Evolutionary conservation across 2,329 filamentous ascomycete species (phyloP), one percentile per base, ranked within the genome.

Genomic region (Tolypocladium ovalisporum): DNA sequence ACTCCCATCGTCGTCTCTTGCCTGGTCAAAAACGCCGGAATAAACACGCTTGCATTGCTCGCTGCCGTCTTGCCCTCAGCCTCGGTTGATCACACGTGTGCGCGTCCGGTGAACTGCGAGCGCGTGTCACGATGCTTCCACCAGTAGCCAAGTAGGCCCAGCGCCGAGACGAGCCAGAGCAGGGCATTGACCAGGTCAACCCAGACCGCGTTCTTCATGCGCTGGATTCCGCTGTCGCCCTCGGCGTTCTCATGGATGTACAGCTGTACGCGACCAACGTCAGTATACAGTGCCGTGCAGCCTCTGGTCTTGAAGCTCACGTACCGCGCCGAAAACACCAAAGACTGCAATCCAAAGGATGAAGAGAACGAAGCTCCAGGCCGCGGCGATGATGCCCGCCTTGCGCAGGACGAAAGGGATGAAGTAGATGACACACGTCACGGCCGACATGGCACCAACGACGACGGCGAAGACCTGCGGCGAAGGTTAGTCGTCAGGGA

Each of bases 161-260:
- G 58, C 4, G 82, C 79, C 3, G 83, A 85, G 52, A 86, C 70
- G 54, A 90, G 73, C 91, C 91, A 96, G 54, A 96, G 76, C 17
- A 90, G 68, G 70, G 90, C 81, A 68, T 87, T 89, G 52, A 81
- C 76, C 54, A 96, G 71, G 70, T 93, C 88, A 52, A 96, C 79
- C 88, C 89, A 96, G 19, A 94, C 89, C 6, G 90, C 89, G 67
- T 86, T 85, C 75, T 91, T 90, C 90, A 96, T 96, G 57, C 89
- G 81, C 62, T 77, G 74, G 58, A 93, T 79, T 54, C 80, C 84
- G 44, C 65, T 64, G 67, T 89, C 79, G 17, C 84, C 85, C 68
- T 87, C 77, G 0, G 85, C 70, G 58, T 90, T 70, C 65, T 85
- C 85, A 56, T 82, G 72, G 67, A 96, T 88, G 76, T 87, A 96